A percentile compares a stretch with the other conserved stretches of the same genome.
Conservation (phyloP, 1,284 basidiomycete genomes). For the Stereum hirsutum region DNA sequence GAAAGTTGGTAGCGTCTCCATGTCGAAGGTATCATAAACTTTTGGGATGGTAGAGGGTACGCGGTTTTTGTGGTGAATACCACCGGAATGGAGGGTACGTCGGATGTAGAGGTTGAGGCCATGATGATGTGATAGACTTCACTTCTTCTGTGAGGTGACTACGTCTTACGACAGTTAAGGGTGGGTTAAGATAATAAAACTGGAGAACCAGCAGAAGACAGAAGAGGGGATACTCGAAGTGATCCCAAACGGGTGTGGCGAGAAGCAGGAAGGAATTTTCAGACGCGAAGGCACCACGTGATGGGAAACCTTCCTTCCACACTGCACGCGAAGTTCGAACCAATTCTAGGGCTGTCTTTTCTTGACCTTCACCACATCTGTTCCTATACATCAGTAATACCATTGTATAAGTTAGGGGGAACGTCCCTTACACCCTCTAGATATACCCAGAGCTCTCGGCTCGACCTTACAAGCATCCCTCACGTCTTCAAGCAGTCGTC, state of each 20-base stretch:
- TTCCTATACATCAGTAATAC: no score
- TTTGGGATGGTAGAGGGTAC: slow-evolving; percentile 82
- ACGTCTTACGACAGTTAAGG: not conserved
- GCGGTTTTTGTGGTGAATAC: slow-evolving; percentile 74
- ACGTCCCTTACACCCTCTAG: no score
- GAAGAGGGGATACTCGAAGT: not conserved
- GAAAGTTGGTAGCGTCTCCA: slow-evolving; percentile 98
- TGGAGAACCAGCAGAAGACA: not conserved
- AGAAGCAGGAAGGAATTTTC: no score
- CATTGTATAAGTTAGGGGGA: no score
- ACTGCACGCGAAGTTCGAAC: no score
- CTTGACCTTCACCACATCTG: no score
- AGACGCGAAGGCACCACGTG: not conserved
- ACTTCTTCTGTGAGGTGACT: not conserved
- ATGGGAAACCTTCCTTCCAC: no score
- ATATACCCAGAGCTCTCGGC: no score
- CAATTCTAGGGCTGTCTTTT: no score
- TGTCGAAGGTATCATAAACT: slow-evolving; percentile 87
- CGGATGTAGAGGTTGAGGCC: slow-evolving; percentile 28
- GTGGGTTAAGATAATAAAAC: not conserved
- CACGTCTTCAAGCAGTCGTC: no score
- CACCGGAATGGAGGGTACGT: slow-evolving; percentile 43
- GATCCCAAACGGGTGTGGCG: no score
- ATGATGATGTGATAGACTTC: slow-evolving; percentile 14
- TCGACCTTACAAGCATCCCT: no score